A percentile compares a stretch with the other conserved stretches of the same genome.
phyloP scores from a whole-genome alignment of 306 rosid genomes.

The Acacia melanoxylon region DNA sequence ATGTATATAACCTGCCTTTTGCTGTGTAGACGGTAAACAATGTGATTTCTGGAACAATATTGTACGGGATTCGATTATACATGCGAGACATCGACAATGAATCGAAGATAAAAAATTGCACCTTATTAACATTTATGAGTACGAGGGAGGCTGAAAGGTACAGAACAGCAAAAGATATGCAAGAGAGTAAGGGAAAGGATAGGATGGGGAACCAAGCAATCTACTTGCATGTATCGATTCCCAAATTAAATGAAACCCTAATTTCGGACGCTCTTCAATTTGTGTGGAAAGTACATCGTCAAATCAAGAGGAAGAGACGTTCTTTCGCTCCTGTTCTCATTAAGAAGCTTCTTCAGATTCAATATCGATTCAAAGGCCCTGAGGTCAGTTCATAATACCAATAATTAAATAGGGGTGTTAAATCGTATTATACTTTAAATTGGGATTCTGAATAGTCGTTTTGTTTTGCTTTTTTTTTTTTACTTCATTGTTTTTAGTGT shows the following conservation, averaged over 20 bases:
- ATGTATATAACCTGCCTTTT: not conserved
- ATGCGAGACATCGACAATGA: constrained; percentile 27
- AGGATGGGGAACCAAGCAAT: constrained; percentile 38
- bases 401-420: not conserved
- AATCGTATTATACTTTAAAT: not conserved
- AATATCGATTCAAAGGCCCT: not conserved
- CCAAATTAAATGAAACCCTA: constrained; percentile 4
- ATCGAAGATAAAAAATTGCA: not conserved
- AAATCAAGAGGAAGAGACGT: not conserved
- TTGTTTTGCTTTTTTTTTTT: no score
- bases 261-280: not conserved
- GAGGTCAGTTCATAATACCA: not conserved
- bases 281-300: not conserved
- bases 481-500: not conserved
- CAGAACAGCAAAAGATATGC: not conserved
- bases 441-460: not conserved
- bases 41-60: constrained; percentile 29
- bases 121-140: not conserved
- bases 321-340: not conserved
- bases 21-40: constrained; percentile 35
- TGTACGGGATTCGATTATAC: constrained; percentile 37
- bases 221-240: constrained; percentile 24
- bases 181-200: not conserved
- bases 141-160: not conserved
- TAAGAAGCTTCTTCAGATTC: not conserved